A percentile compares a stretch with the other conserved stretches of the same genome.
Evolutionary conservation across 78 protist genomes (phyloP).

Genomic region (Chrysochromulina tobinii): DNA sequence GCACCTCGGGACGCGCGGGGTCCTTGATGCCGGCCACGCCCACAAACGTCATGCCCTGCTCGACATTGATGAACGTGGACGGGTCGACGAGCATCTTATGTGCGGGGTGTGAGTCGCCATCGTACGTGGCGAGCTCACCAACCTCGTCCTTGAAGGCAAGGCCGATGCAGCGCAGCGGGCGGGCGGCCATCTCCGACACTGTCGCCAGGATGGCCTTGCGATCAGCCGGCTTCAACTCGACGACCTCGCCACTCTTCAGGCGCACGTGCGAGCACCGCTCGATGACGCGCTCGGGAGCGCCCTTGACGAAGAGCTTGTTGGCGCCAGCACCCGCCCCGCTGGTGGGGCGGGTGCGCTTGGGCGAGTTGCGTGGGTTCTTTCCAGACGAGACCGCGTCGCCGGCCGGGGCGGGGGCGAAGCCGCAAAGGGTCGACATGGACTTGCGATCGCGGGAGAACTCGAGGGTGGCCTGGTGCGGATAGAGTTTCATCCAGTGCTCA

Average conservation of each 20-base stretch:
- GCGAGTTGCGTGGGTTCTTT: no score
- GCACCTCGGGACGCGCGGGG: conserved; percentile 79
- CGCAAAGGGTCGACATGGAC: conserved; percentile 60
- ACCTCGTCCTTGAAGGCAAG: neutral
- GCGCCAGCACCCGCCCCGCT: neutral
- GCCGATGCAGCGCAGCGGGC: conserved; percentile 22
- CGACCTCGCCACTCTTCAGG: conserved; percentile 4
- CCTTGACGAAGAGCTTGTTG: conserved; percentile 52
- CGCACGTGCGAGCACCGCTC: conserved; percentile 54
- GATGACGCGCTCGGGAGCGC: conserved; percentile 72
- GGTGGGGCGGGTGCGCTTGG: no score
- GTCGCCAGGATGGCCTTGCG: neutral
- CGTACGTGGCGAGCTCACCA: neutral
- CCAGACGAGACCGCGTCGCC: no score
- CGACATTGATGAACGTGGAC: conserved; percentile 19
- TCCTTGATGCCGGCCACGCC: conserved; percentile 80
- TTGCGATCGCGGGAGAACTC: conserved; percentile 76
- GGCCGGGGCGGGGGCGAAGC: neutral
- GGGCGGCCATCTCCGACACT: conserved; percentile 6
- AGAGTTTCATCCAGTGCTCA: no score
- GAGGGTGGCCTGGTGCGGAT: conserved; percentile 37
- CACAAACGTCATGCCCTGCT: conserved; percentile 57
- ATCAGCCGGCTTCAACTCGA: neutral
- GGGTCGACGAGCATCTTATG: conserved; percentile 29
- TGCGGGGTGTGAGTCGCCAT: neutral